Conservation (phyloP, 208 protist genomes). For the Crithidia sp. region DNA sequence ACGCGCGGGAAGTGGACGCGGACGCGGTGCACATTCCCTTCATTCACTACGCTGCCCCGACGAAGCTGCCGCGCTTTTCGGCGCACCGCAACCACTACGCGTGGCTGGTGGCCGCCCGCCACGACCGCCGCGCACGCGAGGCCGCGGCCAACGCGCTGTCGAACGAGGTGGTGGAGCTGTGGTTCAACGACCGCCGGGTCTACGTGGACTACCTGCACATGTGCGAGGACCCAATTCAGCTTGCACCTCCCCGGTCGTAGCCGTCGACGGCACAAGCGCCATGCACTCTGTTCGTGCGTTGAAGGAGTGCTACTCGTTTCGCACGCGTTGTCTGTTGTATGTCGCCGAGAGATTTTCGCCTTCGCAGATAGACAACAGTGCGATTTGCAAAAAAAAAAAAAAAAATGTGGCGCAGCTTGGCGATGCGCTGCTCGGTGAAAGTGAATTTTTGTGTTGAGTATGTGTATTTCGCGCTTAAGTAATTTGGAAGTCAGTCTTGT, state of each 20-base stretch:
- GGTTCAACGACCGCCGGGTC: constrained; percentile 23
- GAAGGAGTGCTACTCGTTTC: no score
- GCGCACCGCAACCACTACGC: constrained; percentile 28
- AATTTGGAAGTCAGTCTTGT: background rate
- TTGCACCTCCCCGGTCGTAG: background rate
- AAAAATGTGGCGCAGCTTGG: no score
- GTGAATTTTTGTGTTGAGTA: no score
- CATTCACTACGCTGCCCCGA: constrained; percentile 35
- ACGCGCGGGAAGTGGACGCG: constrained; percentile 7
- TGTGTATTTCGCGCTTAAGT: no score
- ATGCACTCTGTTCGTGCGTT: no score
- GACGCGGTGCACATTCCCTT: constrained; percentile 27
- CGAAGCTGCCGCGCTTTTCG: constrained; percentile 26
- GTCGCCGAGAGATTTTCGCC: no score
- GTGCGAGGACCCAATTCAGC: constrained; percentile 28
- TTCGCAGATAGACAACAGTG: no score
- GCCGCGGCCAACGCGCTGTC: constrained; percentile 6
- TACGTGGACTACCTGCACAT: constrained; percentile 25
- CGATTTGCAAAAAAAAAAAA: no score
- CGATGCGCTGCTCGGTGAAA: no score
- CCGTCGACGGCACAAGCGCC: background rate
- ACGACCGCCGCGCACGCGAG: constrained; percentile 30
- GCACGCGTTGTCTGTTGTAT: no score
- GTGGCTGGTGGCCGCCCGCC: constrained; percentile 36
- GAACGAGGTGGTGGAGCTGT: constrained; percentile 38